Evolutionary conservation across 2,329 filamentous ascomycete species (phyloP).

Genomic region (Colletotrichum orchidophilum): DNA sequence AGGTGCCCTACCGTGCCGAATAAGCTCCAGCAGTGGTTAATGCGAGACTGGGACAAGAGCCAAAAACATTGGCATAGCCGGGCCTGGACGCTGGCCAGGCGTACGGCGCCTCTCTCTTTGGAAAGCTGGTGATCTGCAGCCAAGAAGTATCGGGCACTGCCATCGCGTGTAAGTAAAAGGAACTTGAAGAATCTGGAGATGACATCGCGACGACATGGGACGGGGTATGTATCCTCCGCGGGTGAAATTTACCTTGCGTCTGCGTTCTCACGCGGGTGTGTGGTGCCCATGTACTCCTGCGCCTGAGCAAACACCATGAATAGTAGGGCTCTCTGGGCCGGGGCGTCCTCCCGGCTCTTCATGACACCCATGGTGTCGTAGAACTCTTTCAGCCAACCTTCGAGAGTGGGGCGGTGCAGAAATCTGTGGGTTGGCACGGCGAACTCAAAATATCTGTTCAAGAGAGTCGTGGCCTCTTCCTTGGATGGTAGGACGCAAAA

Average conservation of each 20-base stretch:
- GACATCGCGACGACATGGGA: neutral
- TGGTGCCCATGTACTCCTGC: conserved; percentile 47
- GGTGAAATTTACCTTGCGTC: conserved; percentile 22
- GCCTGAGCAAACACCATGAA: conserved; percentile 63
- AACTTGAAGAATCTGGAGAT: neutral
- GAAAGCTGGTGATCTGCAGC: conserved; percentile 49
- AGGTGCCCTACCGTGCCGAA: conserved; percentile 55
- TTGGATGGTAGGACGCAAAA: conserved; percentile 52
- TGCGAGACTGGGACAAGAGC: conserved; percentile 53
- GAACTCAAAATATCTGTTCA: conserved; percentile 65
- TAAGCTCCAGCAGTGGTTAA: conserved; percentile 58
- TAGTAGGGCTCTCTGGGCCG: conserved; percentile 52
- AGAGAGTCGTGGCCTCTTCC: conserved; percentile 46
- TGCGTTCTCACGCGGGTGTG: conserved; percentile 15
- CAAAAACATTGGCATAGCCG: conserved; percentile 54
- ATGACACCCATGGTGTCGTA: conserved; percentile 45
- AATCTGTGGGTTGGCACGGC: conserved; percentile 66
- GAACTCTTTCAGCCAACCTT: conserved; percentile 57
- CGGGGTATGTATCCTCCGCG: neutral
- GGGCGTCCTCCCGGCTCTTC: conserved; percentile 37
- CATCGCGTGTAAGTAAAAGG: neutral
- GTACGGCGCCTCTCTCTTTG: conserved; percentile 49
- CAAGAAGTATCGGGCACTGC: conserved; percentile 43
- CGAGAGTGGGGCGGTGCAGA: conserved; percentile 60
- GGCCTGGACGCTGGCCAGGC: conserved; percentile 52